phyloP scores from a whole-genome alignment of 495 filamentous ascomycete species.

The Lasiosphaeria miniovina region DNA sequence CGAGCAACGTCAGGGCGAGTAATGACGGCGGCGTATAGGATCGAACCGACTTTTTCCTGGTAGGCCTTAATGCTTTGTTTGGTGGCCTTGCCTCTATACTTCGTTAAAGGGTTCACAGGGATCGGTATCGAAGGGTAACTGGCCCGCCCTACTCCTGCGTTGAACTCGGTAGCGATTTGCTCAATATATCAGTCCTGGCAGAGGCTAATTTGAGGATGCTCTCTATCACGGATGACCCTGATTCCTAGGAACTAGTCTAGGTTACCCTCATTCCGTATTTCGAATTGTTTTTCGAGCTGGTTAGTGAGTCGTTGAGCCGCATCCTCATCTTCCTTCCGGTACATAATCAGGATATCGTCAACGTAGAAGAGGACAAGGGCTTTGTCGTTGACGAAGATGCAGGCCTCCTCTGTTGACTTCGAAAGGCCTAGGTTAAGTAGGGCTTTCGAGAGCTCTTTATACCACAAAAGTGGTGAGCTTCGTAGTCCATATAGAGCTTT shows the following conservation, averaged over 20 bases:
- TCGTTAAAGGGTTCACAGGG: not conserved
- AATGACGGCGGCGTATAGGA: not conserved
- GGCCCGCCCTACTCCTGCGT: not conserved
- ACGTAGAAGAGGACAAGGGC: not conserved
- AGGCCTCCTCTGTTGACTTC: not conserved
- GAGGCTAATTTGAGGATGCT: not conserved
- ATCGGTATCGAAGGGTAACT: not conserved
- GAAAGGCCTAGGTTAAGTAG: not conserved
- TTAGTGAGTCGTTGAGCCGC: not conserved
- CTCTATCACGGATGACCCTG: not conserved
- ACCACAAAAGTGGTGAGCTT: not conserved
- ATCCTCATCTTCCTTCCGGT: not conserved
- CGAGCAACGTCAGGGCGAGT: not conserved
- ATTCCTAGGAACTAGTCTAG: slow-evolving; percentile 1
- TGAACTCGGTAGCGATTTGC: not conserved
- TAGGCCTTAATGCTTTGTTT: not conserved
- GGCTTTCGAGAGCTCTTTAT: not conserved
- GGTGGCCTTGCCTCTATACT: not conserved
- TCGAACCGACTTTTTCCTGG: slow-evolving; percentile 2
- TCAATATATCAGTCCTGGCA: not conserved
- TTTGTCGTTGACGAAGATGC: not conserved
- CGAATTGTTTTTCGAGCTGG: not conserved
- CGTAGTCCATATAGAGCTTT: not conserved
- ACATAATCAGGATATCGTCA: slow-evolving; percentile 1
- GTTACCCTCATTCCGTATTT: not conserved